A percentile compares a stretch with the other conserved stretches of the same genome.
Conservation (phyloP, 2,329 filamentous ascomycete species). For the Epichloe sp. region DNA sequence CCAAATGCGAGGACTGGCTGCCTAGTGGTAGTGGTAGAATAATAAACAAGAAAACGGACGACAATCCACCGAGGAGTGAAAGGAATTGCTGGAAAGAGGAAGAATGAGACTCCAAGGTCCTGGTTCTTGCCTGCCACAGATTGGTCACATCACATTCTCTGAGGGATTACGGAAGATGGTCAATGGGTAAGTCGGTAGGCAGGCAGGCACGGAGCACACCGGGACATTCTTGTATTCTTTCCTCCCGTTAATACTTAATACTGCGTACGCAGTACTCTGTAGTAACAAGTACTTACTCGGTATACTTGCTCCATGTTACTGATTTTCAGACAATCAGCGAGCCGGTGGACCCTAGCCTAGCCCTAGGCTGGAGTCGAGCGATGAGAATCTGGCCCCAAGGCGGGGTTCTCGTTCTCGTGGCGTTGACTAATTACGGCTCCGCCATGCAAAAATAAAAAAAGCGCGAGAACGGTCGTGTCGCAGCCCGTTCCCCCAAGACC, state of each 20-base stretch:
- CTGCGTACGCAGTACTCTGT: neutral
- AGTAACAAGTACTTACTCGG: neutral
- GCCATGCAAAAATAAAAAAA: neutral
- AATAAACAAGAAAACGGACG: neutral
- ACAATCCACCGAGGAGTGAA: neutral
- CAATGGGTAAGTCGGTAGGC: too few relatives aligned
- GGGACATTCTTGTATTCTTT: conserved; percentile 1
- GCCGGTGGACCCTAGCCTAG: neutral
- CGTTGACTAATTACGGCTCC: neutral
- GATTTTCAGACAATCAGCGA: neutral
- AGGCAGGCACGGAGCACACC: neutral
- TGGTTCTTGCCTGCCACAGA: neutral
- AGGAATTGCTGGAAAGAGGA: neutral
- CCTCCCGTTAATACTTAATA: neutral
- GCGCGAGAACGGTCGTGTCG: too few relatives aligned
- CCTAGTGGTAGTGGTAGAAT: too few relatives aligned
- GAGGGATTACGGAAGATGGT: neutral
- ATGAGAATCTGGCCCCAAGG: neutral
- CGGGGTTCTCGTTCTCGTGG: neutral
- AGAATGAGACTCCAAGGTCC: neutral
- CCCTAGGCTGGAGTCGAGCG: too few relatives aligned
- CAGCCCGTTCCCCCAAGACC: neutral
- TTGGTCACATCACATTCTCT: neutral
- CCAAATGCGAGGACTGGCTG: too few relatives aligned
- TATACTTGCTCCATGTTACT: too few relatives aligned